Percentiles rank a stretch among this genome's conserved stretches.
These are phyloP conservation scores for Ceratocystis cubensis DNA, from an alignment of 2,329 filamentous ascomycete species.

Conservation along the genomic window DNA sequence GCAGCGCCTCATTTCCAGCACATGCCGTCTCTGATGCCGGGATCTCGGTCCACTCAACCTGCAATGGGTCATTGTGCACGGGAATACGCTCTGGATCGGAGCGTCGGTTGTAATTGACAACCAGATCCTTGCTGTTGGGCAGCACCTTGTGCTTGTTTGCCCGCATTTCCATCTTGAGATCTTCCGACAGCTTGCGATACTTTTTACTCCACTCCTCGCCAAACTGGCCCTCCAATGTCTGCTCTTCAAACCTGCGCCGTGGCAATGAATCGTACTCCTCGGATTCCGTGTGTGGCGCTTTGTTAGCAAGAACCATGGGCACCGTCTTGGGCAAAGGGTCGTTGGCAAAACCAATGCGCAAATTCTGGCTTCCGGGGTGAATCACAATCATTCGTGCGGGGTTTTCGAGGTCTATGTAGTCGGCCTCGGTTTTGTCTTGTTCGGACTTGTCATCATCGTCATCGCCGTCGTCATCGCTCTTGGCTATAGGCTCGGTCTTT, in stretches of 20 bases:
- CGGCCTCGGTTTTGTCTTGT: slow-evolving; percentile 40
- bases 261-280: slow-evolving; percentile 73
- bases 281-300: slow-evolving; percentile 64
- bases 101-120: slow-evolving; percentile 84
- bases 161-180: slow-evolving; percentile 82
- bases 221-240: slow-evolving; percentile 63
- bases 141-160: slow-evolving; percentile 87
- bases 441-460: slow-evolving; percentile 34
- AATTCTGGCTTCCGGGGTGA: slow-evolving; percentile 87
- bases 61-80: slow-evolving; percentile 86
- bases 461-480: slow-evolving; percentile 29
- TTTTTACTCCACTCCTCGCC: slow-evolving; percentile 66
- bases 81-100: slow-evolving; percentile 76
- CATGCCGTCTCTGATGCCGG: not conserved
- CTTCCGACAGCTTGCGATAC: slow-evolving; percentile 71
- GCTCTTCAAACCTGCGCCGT: slow-evolving; percentile 50
- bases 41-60: slow-evolving; percentile 87
- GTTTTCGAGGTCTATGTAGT: slow-evolving; percentile 48
- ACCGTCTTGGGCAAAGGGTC: slow-evolving; percentile 90
- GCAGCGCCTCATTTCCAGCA: slow-evolving; percentile 59
- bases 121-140: slow-evolving; percentile 94
- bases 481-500: slow-evolving; percentile 28
- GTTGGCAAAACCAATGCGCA: slow-evolving; percentile 88
- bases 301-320: slow-evolving; percentile 81
- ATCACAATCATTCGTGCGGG: slow-evolving; percentile 90